These are phyloP conservation scores for Mucor racemosus DNA, from an alignment of 371 early-diverging fungal genomes.

Conservation along the genomic window DNA sequence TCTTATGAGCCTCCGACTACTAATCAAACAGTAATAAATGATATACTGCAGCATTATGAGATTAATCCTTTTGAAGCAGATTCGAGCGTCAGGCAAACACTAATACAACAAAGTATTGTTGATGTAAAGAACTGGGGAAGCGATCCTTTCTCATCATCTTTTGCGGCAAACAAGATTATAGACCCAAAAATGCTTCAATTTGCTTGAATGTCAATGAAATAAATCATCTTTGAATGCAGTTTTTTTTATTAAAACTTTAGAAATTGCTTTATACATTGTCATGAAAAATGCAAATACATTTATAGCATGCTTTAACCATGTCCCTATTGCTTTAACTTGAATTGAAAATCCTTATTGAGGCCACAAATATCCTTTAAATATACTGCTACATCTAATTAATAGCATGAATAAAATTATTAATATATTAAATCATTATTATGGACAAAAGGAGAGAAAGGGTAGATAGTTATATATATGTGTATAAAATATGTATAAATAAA, in stretches of 20 bases:
- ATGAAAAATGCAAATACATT: too few species aligned
- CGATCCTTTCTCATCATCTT: conserved; percentile 35
- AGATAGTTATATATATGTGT: background rate
- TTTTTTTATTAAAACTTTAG: too few species aligned
- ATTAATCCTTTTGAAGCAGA: conserved; percentile 44
- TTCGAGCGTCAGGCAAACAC: conserved; percentile 15
- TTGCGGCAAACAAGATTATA: background rate
- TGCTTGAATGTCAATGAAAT: background rate
- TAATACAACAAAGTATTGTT: conserved; percentile 27
- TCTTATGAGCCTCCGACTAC: conserved; percentile 18
- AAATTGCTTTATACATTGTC: too few species aligned
- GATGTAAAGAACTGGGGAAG: conserved; percentile 23
- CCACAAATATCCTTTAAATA: too few species aligned
- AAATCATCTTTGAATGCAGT: too few species aligned
- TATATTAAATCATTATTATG: background rate
- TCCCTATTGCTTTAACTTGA: too few species aligned
- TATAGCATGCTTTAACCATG: too few species aligned
- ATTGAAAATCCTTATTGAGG: too few species aligned
- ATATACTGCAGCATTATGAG: conserved; percentile 42
- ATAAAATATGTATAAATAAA: background rate
- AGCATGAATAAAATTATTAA: background rate
- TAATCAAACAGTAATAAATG: conserved; percentile 15
- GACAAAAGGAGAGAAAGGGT: background rate
- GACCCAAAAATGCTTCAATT: background rate
- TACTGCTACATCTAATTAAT: too few species aligned